phyloP scores from a whole-genome alignment of 2,329 filamentous ascomycete species.

The Colletotrichum gloeosporioides region DNA sequence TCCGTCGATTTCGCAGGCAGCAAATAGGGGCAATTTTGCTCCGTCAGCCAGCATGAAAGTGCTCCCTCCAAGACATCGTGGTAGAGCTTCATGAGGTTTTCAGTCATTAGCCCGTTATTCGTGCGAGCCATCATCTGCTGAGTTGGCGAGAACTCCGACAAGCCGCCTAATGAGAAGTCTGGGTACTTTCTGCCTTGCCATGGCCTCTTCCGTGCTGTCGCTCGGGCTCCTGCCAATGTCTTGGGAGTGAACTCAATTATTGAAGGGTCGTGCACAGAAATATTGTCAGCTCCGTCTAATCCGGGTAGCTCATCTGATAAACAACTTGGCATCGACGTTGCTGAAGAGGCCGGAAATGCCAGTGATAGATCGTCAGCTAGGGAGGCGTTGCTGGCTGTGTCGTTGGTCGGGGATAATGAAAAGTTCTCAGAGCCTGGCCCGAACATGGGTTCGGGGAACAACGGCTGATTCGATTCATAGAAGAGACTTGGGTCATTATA shows the following conservation, averaged over 20 bases:
- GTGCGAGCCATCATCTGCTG: conserved; percentile 29
- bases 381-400: not conserved
- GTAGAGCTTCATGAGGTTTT: conserved; percentile 53
- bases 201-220: not conserved
- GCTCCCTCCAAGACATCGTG: conserved; percentile 60
- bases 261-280: not conserved
- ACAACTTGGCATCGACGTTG: not conserved
- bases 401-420: not conserved
- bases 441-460: not conserved
- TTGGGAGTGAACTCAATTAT: not conserved
- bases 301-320: not conserved
- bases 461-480: not conserved
- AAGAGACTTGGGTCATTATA: not conserved
- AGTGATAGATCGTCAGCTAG: not conserved
- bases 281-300: not conserved
- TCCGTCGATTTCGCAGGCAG: not conserved
- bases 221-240: no score
- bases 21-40: conserved; percentile 56
- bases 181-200: not conserved
- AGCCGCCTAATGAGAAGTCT: not conserved
- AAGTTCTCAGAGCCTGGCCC: not conserved
- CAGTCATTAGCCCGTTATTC: conserved; percentile 43
- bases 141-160: conserved; percentile 21
- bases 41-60: conserved; percentile 59
- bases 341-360: not conserved